phyloP scores from a whole-genome alignment of 148 eudicot genomes.

The Mesembryanthemum crystallinum region DNA sequence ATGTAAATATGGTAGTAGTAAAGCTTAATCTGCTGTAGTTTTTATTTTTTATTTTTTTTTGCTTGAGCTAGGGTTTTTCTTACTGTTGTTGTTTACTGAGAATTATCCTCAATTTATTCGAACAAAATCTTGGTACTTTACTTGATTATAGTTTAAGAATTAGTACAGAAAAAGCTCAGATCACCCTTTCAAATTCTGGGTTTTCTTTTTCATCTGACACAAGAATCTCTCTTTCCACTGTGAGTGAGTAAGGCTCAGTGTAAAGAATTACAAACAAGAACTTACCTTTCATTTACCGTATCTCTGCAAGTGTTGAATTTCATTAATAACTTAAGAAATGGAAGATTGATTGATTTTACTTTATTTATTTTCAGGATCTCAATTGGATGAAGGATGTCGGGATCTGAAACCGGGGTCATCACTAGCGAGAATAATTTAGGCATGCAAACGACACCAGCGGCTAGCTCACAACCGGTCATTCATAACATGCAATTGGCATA shows the following conservation, averaged over 20 bases:
- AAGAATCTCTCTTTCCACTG: background rate
- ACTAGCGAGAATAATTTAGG: background rate
- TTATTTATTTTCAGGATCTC: conserved; percentile 15
- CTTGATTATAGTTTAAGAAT: background rate
- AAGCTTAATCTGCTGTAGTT: background rate
- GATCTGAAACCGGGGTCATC: conserved; percentile 28
- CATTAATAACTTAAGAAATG: background rate
- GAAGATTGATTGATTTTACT: background rate
- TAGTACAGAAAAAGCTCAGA: background rate
- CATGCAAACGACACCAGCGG: conserved; percentile 12
- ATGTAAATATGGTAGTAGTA: background rate
- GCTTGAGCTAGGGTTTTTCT: conserved; percentile 20
- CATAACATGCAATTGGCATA: conserved; percentile 37
- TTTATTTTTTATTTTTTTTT: background rate
- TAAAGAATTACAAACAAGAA: background rate
- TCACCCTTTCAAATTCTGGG: background rate
- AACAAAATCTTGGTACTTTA: background rate
- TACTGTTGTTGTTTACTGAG: conserved; percentile 13
- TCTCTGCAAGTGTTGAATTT: background rate
- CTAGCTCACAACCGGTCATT: conserved; percentile 17
- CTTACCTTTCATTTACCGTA: background rate
- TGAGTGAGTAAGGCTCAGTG: background rate
- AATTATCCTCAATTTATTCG: conserved; percentile 3
- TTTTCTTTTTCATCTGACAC: background rate
- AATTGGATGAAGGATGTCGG: conserved; percentile 27